phyloP scores from a whole-genome alignment of 2,329 filamentous ascomycete genomes.

The Fusarium verrucosum region DNA sequence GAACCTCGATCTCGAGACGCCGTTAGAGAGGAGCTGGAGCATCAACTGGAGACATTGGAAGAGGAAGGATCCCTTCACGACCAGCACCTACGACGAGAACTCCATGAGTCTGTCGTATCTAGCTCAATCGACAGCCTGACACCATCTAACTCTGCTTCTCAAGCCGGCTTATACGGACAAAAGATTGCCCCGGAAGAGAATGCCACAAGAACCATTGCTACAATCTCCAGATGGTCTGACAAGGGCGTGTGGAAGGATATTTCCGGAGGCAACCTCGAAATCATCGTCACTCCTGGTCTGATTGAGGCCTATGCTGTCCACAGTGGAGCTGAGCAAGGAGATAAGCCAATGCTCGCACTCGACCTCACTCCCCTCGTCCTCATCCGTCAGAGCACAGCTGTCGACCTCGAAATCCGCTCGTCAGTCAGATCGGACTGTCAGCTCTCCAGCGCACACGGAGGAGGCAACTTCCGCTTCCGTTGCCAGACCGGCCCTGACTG shows the following conservation, averaged over 20 bases:
- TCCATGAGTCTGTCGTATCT: conserved; percentile 55
- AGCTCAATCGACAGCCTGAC: conserved; percentile 70
- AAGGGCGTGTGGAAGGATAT: conserved; percentile 70
- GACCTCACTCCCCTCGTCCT: conserved; percentile 92
- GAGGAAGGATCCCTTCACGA: conserved; percentile 25
- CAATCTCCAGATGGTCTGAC: conserved; percentile 70
- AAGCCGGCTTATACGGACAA: conserved; percentile 68
- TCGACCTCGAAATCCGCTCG: conserved; percentile 94
- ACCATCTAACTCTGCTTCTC: conserved; percentile 84
- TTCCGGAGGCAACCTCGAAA: conserved; percentile 60
- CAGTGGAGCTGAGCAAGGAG: conserved; percentile 47
- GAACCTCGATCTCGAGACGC: conserved; percentile 60
- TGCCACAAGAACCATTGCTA: conserved; percentile 59
- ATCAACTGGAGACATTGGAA: conserved; percentile 51
- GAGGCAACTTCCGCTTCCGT: conserved; percentile 87
- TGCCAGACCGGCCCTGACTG: conserved; percentile 81
- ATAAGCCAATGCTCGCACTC: conserved; percentile 70
- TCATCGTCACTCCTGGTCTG: conserved; percentile 66
- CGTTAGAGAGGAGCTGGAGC: conserved; percentile 16
- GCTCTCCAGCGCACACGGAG: conserved; percentile 69
- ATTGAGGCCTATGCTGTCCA: conserved; percentile 65
- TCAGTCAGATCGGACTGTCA: conserved; percentile 78
- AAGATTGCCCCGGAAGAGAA: conserved; percentile 52
- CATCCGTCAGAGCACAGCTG: conserved; percentile 86
- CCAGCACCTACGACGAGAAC: conserved; percentile 35